phyloP scores from a whole-genome alignment of 495 filamentous ascomycete species.

The Cercophora sp. region DNA sequence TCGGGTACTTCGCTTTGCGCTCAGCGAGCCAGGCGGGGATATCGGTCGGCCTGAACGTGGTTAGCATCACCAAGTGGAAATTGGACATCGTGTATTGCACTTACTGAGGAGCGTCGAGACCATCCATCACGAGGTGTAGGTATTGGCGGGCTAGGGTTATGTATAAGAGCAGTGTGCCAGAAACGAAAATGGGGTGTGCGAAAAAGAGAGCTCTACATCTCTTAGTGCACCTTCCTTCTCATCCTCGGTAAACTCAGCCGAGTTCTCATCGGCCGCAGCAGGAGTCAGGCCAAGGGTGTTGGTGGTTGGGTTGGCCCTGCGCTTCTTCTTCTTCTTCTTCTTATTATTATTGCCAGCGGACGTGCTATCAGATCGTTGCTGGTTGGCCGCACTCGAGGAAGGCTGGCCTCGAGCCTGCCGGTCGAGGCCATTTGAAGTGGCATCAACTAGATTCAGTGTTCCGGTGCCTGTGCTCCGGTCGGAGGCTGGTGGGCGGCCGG shows the following conservation, averaged over 20 bases:
- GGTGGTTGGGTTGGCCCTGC: too few species aligned
- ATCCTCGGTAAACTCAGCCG: slow-evolving; percentile 67
- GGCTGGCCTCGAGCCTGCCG: too few species aligned
- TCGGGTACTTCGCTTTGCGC: slow-evolving; percentile 73
- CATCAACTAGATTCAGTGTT: too few species aligned
- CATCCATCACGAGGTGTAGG: slow-evolving; percentile 58
- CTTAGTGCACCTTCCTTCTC: slow-evolving; percentile 68
- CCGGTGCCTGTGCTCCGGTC: too few species aligned
- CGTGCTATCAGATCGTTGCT: slow-evolving; percentile 60
- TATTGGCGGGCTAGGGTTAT: too few species aligned
- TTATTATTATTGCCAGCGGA: slow-evolving; percentile 53
- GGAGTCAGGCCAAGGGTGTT: slow-evolving; percentile 81
- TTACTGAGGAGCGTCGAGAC: slow-evolving; percentile 46
- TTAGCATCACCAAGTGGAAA: slow-evolving; percentile 8
- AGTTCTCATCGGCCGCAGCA: slow-evolving; percentile 61
- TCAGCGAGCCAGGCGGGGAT: slow-evolving; percentile 77
- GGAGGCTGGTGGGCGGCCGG: too few species aligned
- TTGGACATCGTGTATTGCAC: slow-evolving; percentile 34
- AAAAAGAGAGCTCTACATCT: too few species aligned
- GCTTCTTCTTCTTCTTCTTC: slow-evolving; percentile 81
- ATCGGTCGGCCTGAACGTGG: slow-evolving; percentile 51
- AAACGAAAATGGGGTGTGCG: too few species aligned
- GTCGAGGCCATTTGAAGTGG: too few species aligned
- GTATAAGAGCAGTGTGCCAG: too few species aligned
- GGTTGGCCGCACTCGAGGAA: slow-evolving; percentile 41